Evolutionary conservation across 495 filamentous ascomycete species (phyloP).

Genomic region (Evansstolkia leycettana): DNA sequence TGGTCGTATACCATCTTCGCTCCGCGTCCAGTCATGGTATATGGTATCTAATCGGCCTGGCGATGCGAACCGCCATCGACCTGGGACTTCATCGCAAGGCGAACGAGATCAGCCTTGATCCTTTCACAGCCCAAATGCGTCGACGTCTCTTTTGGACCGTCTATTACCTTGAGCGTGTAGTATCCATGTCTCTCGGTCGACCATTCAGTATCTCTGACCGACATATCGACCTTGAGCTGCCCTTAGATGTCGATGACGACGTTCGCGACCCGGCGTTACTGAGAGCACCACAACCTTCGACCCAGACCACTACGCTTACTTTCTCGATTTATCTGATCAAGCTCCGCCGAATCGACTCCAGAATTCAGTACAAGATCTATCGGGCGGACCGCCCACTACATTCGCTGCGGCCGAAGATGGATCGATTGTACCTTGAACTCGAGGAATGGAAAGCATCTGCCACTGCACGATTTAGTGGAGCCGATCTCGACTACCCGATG

Average conservation of each 20-base stretch:
- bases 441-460: slow-evolving; percentile 40
- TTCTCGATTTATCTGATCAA: slow-evolving; percentile 38
- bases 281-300: slow-evolving; percentile 17
- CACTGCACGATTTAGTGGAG: slow-evolving; percentile 21
- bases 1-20: slow-evolving; percentile 40
- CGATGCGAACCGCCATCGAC: slow-evolving; percentile 42
- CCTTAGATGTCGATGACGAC: slow-evolving; percentile 36
- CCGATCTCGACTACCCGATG: slow-evolving; percentile 36
- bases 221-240: slow-evolving; percentile 39
- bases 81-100: slow-evolving; percentile 38
- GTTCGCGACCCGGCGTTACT: slow-evolving; percentile 29
- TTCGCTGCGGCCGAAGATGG: slow-evolving; percentile 34
- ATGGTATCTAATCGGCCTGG: slow-evolving; percentile 46
- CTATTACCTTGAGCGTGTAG: slow-evolving; percentile 38
- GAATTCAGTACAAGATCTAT: slow-evolving; percentile 43
- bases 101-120: slow-evolving; percentile 33
- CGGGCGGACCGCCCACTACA: slow-evolving; percentile 37
- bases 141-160: slow-evolving; percentile 42
- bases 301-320: slow-evolving; percentile 30
- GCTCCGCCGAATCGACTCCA: slow-evolving; percentile 39
- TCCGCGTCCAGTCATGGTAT: slow-evolving; percentile 40
- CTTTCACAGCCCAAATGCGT: slow-evolving; percentile 35
- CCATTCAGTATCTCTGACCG: slow-evolving; percentile 40
- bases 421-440: slow-evolving; percentile 34
- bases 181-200: slow-evolving; percentile 38